Percentiles rank a stretch among this genome's conserved stretches.
These are phyloP conservation scores for Blastobotrys buckinghamii DNA, from an alignment of 1,139 yeast genomes.

Conservation along the genomic window DNA sequence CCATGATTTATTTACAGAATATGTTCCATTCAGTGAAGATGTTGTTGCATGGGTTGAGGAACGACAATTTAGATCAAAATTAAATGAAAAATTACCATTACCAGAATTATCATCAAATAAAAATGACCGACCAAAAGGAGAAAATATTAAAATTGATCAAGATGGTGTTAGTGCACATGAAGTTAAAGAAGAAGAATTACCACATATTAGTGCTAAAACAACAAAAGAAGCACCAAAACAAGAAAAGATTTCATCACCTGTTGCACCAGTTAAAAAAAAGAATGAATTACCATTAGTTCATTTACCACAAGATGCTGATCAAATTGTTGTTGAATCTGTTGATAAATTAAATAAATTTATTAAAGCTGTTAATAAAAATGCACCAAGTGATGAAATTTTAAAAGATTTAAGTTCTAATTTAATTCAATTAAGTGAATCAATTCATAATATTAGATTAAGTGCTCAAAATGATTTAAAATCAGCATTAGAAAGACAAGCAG, in stretches of 20 bases:
- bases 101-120: constrained; percentile 20
- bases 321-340: constrained; percentile 44
- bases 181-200: constrained; percentile 4
- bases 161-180: constrained; percentile 34
- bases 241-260: not conserved
- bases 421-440: constrained; percentile 25
- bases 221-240: constrained; percentile 7
- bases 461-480: constrained; percentile 24
- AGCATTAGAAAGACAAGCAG: constrained; percentile 24
- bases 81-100: constrained; percentile 16
- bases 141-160: constrained; percentile 30
- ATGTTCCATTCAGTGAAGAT: constrained; percentile 55
- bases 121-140: constrained; percentile 16
- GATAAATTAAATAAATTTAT: constrained; percentile 50
- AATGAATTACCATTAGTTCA: constrained; percentile 25
- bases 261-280: constrained; percentile 1
- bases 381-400: constrained; percentile 27
- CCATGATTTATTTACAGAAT: constrained; percentile 47
- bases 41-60: constrained; percentile 47
- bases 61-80: constrained; percentile 30
- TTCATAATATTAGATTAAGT: constrained; percentile 23
- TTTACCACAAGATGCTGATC: constrained; percentile 36
- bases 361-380: constrained; percentile 42
- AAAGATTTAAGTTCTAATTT: constrained; percentile 27
- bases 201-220: constrained; percentile 7